Conservation (phyloP, 768 basidiomycete species). For the Mycena filopes region DNA sequence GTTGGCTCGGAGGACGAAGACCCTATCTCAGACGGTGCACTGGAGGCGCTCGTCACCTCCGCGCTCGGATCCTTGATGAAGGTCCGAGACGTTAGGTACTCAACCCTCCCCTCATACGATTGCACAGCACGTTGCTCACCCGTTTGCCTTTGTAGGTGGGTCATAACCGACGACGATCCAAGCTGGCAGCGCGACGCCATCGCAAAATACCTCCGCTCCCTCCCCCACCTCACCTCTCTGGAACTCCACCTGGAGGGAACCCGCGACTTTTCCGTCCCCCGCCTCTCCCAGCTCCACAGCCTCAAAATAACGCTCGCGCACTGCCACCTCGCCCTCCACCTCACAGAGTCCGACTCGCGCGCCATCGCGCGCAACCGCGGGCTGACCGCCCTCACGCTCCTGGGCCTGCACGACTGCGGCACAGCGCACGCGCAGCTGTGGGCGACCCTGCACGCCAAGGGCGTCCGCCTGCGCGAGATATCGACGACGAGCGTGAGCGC, state of each 20-base stretch:
- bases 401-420: neutral
- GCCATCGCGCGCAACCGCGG: neutral
- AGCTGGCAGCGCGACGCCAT: neutral
- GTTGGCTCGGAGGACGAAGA: no score
- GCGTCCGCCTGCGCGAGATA: conserved; percentile 2
- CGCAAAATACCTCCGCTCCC: neutral
- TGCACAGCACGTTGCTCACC: no score
- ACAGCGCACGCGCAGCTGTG: neutral
- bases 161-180: no score
- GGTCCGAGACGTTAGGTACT: neutral
- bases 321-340: neutral
- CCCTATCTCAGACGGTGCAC: neutral
- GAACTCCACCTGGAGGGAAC: neutral
- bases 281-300: neutral
- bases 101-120: neutral
- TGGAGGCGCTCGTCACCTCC: neutral
- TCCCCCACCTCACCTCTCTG: neutral
- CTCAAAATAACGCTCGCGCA: neutral
- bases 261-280: neutral
- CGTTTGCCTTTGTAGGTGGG: no score
- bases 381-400: neutral
- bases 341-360: neutral
- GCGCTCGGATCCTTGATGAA: neutral
- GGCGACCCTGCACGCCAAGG: neutral
- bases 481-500: neutral